Percentiles rank a stretch among this genome's conserved stretches.
These are phyloP conservation scores for Symbiodinium pilosum DNA, from an alignment of 73 alveolate genomes.

Conservation along the genomic window DNA sequence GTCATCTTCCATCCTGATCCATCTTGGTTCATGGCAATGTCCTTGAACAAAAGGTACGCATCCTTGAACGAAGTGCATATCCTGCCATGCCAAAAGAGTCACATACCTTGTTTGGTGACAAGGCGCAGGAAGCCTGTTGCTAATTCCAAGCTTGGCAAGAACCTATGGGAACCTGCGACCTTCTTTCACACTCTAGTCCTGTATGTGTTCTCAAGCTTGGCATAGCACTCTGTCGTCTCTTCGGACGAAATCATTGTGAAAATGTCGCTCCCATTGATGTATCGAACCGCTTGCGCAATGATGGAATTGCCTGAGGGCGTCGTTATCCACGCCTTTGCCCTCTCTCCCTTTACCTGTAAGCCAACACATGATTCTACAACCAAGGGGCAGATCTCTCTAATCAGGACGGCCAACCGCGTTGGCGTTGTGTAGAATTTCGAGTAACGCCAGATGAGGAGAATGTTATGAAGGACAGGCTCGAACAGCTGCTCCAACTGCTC, in stretches of 20 bases:
- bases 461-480: constrained; percentile 99
- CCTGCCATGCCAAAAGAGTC: not conserved
- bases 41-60: constrained; percentile 57
- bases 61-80: constrained; percentile 92
- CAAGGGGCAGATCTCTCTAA: constrained; percentile 97
- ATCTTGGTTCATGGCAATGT: constrained; percentile 75
- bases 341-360: constrained; percentile 99
- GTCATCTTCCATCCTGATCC: constrained; percentile 31
- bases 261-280: constrained; percentile 98
- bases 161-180: not conserved
- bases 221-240: constrained; percentile 99
- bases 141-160: too few species aligned
- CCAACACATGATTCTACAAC: constrained; percentile 98
- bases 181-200: not conserved
- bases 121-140: not conserved
- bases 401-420: constrained; percentile 99
- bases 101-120: not conserved
- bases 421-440: constrained; percentile 96
- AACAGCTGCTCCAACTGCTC: constrained; percentile 98
- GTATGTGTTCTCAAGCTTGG: constrained; percentile 96
- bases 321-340: too few species aligned
- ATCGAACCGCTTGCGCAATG: constrained; percentile 98
- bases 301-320: constrained; percentile 99
- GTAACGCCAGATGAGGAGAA: constrained; percentile 98
- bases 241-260: constrained; percentile 99